Evolutionary conservation across 495 filamentous ascomycete genomes (phyloP), one percentile per base, ranked within the genome.

Genomic region (Lophiotrema nucula): DNA sequence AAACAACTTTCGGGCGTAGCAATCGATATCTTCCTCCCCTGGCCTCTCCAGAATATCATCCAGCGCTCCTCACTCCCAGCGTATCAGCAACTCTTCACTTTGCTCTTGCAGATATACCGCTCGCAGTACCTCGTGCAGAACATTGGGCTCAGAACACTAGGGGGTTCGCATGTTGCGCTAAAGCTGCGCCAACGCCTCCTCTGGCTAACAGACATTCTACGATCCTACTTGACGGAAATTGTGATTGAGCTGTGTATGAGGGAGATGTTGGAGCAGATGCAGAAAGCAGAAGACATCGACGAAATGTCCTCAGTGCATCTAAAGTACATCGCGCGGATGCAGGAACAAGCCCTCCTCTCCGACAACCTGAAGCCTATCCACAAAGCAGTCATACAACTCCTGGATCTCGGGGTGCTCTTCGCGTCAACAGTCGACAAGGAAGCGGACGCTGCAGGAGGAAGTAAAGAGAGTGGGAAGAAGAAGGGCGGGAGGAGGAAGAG

Each of bases 1-100:
- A 77, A 70, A 19, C 41, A 38, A 4, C 53, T 72, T 4, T 25
- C 25, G 12, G 62, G 33, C 31, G 23, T 71, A 1, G 53, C 49
- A 10, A 49, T 72, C 18, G 61, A 65, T 52, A 6, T 63, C 11
- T 22, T 71, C 44, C 76, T 97, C 2, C 82, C 88, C 6, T 96
- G 92, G 92, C 84, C 90, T 0, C 77, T 95, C n/a, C 86, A 85
- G 28, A 93, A 96, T 45, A 81, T 97, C 21, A 77, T 96, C 43
- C 81, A 78, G 0, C 78, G 80, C 22, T 72, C 78, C 3, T 79
- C 83, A 0, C 77, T 92, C 23, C 48, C 66, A 0, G 73, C 75
- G 0, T 95, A 96, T 68, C 85, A 88, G 58, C 73, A 77, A 2
- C 74, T 90, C 15, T 89, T 88, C 58, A 84, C 77, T 0, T 83